Conservation (phyloP, 164 flowering plant genomes). For the Hamamelis virginiana region DNA sequence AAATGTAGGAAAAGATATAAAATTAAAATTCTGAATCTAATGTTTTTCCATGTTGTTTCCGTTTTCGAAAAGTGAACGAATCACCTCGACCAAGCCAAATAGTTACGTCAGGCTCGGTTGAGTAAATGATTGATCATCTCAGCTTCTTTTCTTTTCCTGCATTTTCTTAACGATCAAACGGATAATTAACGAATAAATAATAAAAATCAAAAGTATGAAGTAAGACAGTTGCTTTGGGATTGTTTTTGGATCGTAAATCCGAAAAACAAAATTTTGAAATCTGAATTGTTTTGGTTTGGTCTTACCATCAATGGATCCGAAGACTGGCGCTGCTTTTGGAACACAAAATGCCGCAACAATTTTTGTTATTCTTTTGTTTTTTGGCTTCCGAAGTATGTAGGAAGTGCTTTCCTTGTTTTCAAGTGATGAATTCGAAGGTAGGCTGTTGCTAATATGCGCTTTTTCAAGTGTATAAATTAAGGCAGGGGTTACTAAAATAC, state of each 20-base stretch:
- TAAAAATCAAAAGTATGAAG: too few species aligned
- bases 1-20: too few species aligned
- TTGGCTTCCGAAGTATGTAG: not conserved
- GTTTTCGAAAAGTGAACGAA: too few species aligned
- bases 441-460: too few species aligned
- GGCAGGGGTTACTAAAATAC: not conserved
- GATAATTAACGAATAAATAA: not conserved
- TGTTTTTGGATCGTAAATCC: not conserved
- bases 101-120: too few species aligned
- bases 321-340: not conserved
- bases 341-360: too few species aligned
- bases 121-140: too few species aligned
- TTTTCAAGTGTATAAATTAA: not conserved
- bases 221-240: too few species aligned
- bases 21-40: too few species aligned
- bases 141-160: not conserved
- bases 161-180: conserved; percentile 1
- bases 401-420: not conserved
- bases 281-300: not conserved
- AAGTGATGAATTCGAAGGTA: not conserved
- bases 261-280: not conserved
- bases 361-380: too few species aligned
- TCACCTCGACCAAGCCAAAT: too few species aligned
- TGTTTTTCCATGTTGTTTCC: too few species aligned
- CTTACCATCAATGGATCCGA: not conserved